Conservation (phyloP, 805 yeast genomes). For the Zygosaccharomyces lentus region DNA sequence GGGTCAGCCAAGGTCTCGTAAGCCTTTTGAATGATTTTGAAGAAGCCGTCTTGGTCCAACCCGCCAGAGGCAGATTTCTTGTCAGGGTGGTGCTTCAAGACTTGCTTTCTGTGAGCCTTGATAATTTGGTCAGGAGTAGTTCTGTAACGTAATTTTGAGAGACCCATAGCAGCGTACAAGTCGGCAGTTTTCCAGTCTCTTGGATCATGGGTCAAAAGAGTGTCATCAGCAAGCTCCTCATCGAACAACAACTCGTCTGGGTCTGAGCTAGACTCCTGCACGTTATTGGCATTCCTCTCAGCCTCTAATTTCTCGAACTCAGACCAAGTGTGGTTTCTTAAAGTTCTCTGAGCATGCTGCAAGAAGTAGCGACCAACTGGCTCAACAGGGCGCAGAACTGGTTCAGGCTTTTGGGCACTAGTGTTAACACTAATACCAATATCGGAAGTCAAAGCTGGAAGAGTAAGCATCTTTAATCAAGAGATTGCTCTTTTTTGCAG, state of each 20-base stretch:
- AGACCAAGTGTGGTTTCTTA: conserved; percentile 98
- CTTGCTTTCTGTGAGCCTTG: conserved; percentile 95
- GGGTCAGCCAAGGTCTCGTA: conserved; percentile 86
- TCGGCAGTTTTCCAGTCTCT: conserved; percentile 98
- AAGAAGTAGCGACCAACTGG: conserved; percentile 95
- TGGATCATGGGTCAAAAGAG: conserved; percentile 83
- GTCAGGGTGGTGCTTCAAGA: conserved; percentile 96
- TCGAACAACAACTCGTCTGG: conserved; percentile 51
- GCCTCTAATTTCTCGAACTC: conserved; percentile 94
- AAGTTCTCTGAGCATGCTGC: conserved; percentile 93
- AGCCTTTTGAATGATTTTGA: conserved; percentile 97
- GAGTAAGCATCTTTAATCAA: conserved; percentile 20
- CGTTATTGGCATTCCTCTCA: conserved; percentile 70
- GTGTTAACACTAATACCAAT: conserved; percentile 51
- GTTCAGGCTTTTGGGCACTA: conserved; percentile 47
- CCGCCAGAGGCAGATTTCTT: conserved; percentile 84
- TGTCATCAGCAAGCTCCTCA: conserved; percentile 66
- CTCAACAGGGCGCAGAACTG: conserved; percentile 79
- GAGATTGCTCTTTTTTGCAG: background rate
- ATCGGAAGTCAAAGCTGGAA: conserved; percentile 53
- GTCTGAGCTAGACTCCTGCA: conserved; percentile 56
- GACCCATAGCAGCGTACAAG: conserved; percentile 92
- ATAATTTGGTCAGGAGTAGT: conserved; percentile 93
- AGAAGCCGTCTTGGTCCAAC: conserved; percentile 90
- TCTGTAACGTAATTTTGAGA: conserved; percentile 81